phyloP scores from a whole-genome alignment of 352 stramenopile genomes.

The Globisporangium paroecandrum region DNA sequence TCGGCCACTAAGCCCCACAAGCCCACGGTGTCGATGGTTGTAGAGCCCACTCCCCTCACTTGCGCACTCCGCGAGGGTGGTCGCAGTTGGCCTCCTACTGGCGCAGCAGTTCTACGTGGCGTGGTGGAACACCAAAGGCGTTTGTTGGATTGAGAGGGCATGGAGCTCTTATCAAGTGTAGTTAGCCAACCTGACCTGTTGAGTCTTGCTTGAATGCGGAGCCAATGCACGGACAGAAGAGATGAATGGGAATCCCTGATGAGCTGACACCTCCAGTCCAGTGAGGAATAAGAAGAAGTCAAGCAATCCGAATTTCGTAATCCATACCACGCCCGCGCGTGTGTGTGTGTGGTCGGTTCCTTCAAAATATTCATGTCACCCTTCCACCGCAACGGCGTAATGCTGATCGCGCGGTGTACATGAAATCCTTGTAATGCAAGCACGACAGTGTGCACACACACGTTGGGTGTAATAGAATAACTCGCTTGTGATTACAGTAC shows the following conservation, averaged over 20 bases:
- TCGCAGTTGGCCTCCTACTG: background rate
- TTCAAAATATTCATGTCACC: no score
- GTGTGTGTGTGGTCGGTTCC: no score
- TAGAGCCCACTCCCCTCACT: background rate
- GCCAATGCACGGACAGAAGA: slow-evolving; percentile 2
- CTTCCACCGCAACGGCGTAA: background rate
- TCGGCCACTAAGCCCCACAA: background rate
- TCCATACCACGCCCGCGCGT: no score
- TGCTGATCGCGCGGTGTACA: background rate
- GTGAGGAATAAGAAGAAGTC: background rate
- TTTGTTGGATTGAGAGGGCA: background rate
- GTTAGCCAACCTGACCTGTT: no score
- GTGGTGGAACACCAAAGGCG: no score
- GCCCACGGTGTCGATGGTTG: background rate
- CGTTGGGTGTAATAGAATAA: background rate
- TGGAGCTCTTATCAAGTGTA: no score
- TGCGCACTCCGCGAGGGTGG: background rate
- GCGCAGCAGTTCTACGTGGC: no score
- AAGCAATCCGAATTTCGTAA: no score
- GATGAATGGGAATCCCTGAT: background rate
- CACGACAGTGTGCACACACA: background rate
- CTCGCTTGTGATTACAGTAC: background rate
- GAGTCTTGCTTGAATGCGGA: no score
- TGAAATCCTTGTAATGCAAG: background rate
- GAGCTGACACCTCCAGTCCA: background rate